Percentiles rank a stretch among this genome's conserved stretches.
Evolutionary conservation across 164 flowering plant species (phyloP).

Genomic region (Paratinospora sagittata): DNA sequence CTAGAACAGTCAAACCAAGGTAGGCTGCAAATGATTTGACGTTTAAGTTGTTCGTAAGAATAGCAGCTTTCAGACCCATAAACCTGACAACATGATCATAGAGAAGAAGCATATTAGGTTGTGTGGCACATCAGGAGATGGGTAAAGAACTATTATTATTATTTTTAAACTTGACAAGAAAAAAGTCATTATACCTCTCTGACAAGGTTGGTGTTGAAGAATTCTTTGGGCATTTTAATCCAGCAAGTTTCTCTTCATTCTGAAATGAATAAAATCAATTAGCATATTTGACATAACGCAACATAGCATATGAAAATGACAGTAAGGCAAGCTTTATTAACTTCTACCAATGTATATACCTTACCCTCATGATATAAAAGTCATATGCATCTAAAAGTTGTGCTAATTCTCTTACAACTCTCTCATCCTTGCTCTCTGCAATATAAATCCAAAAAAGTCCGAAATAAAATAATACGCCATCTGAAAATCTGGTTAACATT

Average conservation of each 20-base stretch:
- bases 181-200: constrained; percentile 37
- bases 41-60: constrained; percentile 42
- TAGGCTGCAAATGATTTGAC: constrained; percentile 43
- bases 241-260: constrained; percentile 17
- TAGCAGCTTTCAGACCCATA: constrained; percentile 87
- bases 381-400: constrained; percentile 61
- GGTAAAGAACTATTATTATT: background rate
- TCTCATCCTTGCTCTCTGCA: constrained; percentile 73
- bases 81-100: constrained; percentile 51
- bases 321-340: constrained; percentile 3
- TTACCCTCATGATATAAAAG: constrained; percentile 29
- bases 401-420: constrained; percentile 60
- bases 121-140: background rate
- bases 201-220: constrained; percentile 27
- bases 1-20: constrained; percentile 46
- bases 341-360: background rate
- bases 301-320: background rate
- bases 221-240: constrained; percentile 13
- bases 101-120: background rate
- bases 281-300: background rate
- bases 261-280: constrained; percentile 14
- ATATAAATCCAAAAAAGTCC: constrained; percentile 28
- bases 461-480: background rate
- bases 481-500: background rate
- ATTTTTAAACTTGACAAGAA: background rate